Evolutionary conservation across 176 grass and related monocot genomes (phyloP), one percentile per base, ranked within the genome.

Genomic region (Leersia perrieri): DNA sequence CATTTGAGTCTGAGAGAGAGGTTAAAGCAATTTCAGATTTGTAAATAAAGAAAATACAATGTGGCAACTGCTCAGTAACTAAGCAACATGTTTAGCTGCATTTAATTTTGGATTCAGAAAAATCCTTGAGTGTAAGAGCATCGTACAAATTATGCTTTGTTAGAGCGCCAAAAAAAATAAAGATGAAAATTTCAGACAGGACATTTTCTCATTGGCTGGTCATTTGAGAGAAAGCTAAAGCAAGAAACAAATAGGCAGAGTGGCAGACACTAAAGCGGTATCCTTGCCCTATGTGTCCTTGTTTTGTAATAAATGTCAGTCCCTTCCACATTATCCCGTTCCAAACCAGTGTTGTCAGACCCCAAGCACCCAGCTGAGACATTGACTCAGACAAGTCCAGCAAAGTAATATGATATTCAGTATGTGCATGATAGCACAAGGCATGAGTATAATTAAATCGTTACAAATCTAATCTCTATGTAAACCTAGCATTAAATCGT

Each of bases 1-100:
- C 41, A 78, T 66, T 88, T 68, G 72, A 80, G 70, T 82, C 88
- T 94, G 47, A 83, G 39, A 71, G 45, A 49, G 65, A 33, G 18
- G 13, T 77, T 42, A 55, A 75, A 62, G 20, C 57, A 61, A 23
- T 61, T 72, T 82, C 16, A 78, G 41, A n/a, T 67, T 84, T 74
- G 62, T 26, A 0, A 60, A 75, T 36, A 75, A 53, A 79, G 47
- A 27, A 41, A 15, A 9, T 77, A 73, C 53, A 79, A 8, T 11
- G 22, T 65, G n/a, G 45, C 39, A 83, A 60, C 33, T 33, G 13
- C 45, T 65, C 12, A 34, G 34, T 28, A 65, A 60, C 26, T 44
- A 29, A 70, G 60, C 44, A 69, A 68, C 31, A 71, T 31, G 53
- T 72, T 77, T 64, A 64, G 55, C 53, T 44, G 35, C 36, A 35